phyloP scores from a whole-genome alignment of 306 rosid genomes.

The Canavalia ensiformis region DNA sequence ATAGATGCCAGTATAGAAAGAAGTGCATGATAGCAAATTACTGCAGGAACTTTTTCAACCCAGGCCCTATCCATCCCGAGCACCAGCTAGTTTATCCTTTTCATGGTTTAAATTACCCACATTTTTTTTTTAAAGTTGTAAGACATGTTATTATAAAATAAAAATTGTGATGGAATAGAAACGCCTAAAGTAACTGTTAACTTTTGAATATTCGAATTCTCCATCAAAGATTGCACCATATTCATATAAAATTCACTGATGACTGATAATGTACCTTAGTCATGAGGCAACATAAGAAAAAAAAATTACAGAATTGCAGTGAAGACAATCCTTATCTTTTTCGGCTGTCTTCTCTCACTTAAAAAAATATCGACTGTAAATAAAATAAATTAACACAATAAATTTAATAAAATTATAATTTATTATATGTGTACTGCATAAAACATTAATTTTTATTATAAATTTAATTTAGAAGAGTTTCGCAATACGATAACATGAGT shows the following conservation, averaged over 20 bases:
- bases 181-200: background rate
- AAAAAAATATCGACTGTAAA: background rate
- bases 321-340: background rate
- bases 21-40: background rate
- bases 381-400: background rate
- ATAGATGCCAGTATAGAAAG: background rate
- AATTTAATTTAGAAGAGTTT: background rate
- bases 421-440: background rate
- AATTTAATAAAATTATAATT: background rate
- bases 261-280: conserved; percentile 8
- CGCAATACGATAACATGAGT: background rate
- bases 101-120: conserved; percentile 5
- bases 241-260: background rate
- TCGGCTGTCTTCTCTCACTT: background rate
- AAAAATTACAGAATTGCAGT: background rate
- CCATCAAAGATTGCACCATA: background rate
- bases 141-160: background rate
- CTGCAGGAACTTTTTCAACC: background rate
- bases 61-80: background rate
- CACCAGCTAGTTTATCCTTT: background rate
- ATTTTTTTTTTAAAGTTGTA: background rate
- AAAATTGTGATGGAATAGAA: background rate
- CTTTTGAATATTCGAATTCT: background rate
- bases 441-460: background rate
- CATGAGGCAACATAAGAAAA: background rate